A percentile compares a stretch with the other conserved stretches of the same genome.
Conservation (phyloP, 345 rosid species). For the Arabidopsis arenosa region DNA sequence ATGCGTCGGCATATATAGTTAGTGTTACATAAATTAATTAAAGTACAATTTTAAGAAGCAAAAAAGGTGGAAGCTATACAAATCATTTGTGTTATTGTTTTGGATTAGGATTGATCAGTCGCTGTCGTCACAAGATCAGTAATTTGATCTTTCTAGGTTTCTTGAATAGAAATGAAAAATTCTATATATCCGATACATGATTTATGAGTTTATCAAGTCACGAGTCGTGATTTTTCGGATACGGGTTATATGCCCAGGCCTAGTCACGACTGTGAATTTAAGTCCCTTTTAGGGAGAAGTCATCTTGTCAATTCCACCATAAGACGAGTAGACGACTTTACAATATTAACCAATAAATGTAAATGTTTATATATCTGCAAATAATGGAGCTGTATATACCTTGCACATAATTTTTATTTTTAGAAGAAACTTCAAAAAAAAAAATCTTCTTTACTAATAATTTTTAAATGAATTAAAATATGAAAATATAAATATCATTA, state of each 20-base stretch:
- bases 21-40: not conserved
- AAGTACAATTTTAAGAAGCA: not conserved
- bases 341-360: not conserved
- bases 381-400: not conserved
- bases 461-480: not conserved
- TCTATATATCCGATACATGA: not conserved
- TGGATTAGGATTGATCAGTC: not conserved
- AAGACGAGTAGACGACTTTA: not conserved
- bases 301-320: not conserved
- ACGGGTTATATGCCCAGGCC: too few relatives aligned
- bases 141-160: not conserved
- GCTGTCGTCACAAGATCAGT: not conserved
- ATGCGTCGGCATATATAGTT: slow-evolving; percentile 20
- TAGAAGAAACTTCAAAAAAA: not conserved
- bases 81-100: too few relatives aligned
- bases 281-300: not conserved
- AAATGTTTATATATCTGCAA: not conserved
- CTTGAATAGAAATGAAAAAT: not conserved
- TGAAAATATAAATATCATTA: not conserved
- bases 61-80: not conserved
- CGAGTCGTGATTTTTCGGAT: too few relatives aligned
- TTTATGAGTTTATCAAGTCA: not conserved
- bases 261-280: not conserved
- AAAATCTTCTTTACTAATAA: not conserved
- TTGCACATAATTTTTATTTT: not conserved